These are phyloP conservation scores for Geranium brycei DNA, from an alignment of 345 rosid species.

Conservation along the genomic window DNA sequence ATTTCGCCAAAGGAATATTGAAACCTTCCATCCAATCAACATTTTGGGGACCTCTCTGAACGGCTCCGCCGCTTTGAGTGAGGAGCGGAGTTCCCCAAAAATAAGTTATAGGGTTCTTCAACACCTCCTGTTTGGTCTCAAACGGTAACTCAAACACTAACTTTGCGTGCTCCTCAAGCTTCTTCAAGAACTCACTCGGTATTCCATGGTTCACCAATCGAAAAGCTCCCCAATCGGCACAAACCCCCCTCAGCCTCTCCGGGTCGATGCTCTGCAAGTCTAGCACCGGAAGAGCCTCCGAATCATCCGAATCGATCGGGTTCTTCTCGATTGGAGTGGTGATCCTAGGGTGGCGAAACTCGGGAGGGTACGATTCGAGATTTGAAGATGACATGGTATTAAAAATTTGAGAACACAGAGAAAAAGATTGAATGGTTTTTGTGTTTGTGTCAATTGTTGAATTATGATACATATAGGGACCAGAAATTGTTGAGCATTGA, in stretches of 20 bases:
- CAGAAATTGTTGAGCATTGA: no score
- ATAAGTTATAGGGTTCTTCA: neutral
- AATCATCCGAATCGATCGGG: neutral
- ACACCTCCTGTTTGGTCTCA: neutral
- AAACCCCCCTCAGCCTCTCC: neutral
- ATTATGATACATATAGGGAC: no score
- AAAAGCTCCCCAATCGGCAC: neutral
- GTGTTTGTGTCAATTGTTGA: no score
- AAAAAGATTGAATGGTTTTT: no score
- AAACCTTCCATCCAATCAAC: neutral
- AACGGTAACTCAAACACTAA: neutral
- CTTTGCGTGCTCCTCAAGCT: neutral
- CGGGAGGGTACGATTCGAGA: neutral
- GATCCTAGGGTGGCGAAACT: neutral
- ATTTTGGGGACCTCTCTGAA: neutral
- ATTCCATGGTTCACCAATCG: neutral
- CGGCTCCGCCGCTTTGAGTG: neutral
- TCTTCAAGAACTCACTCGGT: neutral
- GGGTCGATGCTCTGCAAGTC: neutral
- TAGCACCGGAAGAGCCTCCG: neutral
- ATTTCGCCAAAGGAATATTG: neutral
- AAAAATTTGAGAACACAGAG: no score
- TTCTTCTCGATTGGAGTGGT: no score
- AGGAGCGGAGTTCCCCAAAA: neutral
- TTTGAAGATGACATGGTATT: neutral